These are phyloP conservation scores for Rhizophagus sp. DNA, from an alignment of 192 early-diverging fungal genomes.

Conservation along the genomic window DNA sequence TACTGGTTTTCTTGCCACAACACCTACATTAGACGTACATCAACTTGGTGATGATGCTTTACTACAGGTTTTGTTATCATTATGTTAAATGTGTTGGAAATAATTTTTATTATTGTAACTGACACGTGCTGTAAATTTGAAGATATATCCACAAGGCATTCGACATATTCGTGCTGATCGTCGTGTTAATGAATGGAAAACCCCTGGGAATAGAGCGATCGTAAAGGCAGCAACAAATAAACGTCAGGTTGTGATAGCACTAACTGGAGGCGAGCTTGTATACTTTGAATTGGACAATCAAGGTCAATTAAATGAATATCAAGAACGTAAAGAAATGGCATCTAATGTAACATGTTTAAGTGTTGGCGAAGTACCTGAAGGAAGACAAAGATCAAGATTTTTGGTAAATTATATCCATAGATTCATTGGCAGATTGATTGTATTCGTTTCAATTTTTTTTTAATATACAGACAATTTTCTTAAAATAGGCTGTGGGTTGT, in stretches of 20 bases:
- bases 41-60: conserved; percentile 85
- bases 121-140: background rate
- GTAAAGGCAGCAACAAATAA: conserved; percentile 78
- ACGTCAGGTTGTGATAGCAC: conserved; percentile 80
- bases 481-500: conserved; percentile 78
- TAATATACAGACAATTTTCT: background rate
- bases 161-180: conserved; percentile 86
- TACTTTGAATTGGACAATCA: conserved; percentile 92
- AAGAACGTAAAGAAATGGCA: conserved; percentile 73
- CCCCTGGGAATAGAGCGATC: conserved; percentile 74
- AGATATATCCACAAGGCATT: conserved; percentile 81
- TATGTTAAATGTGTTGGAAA: background rate
- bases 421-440: background rate
- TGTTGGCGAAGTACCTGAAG: conserved; percentile 77
- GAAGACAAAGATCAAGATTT: conserved; percentile 72
- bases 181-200: conserved; percentile 92
- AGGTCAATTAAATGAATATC: conserved; percentile 84
- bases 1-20: conserved; percentile 81
- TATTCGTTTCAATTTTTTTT: background rate
- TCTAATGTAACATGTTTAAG: conserved; percentile 74
- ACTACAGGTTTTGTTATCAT: conserved; percentile 66
- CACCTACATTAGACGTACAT: conserved; percentile 83
- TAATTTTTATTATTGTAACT: background rate
- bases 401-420: conserved; percentile 34
- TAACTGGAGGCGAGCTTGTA: conserved; percentile 81